Evolutionary conservation across 495 filamentous ascomycete species (phyloP).

Genomic region (Annulohypoxylon moriforme): DNA sequence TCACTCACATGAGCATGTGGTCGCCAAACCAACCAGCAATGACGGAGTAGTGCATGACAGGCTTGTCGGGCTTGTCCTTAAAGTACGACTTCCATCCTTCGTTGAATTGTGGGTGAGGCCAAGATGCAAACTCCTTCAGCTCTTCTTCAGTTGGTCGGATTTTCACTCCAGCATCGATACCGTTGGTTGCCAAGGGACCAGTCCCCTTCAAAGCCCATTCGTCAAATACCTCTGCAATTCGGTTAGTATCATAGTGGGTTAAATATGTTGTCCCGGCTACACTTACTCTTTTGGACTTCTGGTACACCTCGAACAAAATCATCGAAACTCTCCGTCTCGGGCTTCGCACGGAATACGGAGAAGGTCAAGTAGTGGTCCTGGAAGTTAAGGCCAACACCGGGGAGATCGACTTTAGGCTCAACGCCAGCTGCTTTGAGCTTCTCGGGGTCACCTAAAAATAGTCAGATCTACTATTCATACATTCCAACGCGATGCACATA

Average conservation of each 20-base stretch:
- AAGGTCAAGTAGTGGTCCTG: conserved; percentile 89
- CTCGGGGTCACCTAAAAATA: conserved; percentile 65
- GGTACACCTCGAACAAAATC: conserved; percentile 82
- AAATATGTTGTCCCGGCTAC: not conserved
- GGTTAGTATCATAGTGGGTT: conserved; percentile 11
- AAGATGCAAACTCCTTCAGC: conserved; percentile 71
- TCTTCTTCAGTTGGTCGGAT: conserved; percentile 78
- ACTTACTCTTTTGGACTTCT: conserved; percentile 69
- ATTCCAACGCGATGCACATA: conserved; percentile 14
- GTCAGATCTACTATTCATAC: conserved; percentile 24
- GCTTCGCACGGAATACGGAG: conserved; percentile 79
- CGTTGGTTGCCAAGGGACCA: conserved; percentile 83
- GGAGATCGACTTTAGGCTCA: conserved; percentile 78
- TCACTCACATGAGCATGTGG: conserved; percentile 70
- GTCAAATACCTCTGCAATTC: conserved; percentile 64
- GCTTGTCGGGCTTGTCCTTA: conserved; percentile 86
- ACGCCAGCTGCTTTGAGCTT: conserved; percentile 78
- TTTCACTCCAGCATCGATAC: conserved; percentile 87
- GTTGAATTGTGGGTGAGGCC: conserved; percentile 74
- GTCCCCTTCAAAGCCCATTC: conserved; percentile 85
- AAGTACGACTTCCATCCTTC: conserved; percentile 84
- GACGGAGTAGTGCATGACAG: conserved; percentile 83
- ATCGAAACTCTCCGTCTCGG: conserved; percentile 80
- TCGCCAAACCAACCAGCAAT: conserved; percentile 76
- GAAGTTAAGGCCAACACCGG: conserved; percentile 84